These are phyloP conservation scores for Giardia duodenalis DNA, from an alignment of 208 protist genomes.

Conservation along the genomic window DNA sequence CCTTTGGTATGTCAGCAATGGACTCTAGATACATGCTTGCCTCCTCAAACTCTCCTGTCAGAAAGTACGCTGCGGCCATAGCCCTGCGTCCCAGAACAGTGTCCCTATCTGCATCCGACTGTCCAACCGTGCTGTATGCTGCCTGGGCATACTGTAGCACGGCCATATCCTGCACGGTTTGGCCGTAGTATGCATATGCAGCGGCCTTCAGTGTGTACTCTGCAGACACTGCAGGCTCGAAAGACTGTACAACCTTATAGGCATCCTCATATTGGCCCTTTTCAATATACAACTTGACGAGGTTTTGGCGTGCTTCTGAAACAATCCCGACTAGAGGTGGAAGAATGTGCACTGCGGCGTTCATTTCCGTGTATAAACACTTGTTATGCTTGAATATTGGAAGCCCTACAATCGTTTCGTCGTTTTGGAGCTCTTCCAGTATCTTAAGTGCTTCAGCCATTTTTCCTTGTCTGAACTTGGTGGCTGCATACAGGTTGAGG, in stretches of 20 bases:
- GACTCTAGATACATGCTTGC: not conserved
- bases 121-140: conserved; percentile 16
- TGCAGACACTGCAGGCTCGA: conserved; percentile 22
- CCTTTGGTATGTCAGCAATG: conserved; percentile 10
- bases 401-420: not conserved
- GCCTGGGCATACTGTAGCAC: conserved; percentile 9
- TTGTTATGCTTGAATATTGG: conserved; percentile 26
- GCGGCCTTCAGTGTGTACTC: conserved; percentile 24
- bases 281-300: conserved; percentile 27
- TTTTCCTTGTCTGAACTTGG: conserved; percentile 20
- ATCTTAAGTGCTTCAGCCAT: not conserved
- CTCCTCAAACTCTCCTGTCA: conserved; percentile 27
- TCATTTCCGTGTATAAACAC: not conserved
- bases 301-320: not conserved
- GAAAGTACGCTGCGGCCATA: conserved; percentile 27
- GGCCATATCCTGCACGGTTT: conserved; percentile 12
- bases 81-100: conserved; percentile 1
- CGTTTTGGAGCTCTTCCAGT: not conserved
- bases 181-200: conserved; percentile 15
- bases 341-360: conserved; percentile 21
- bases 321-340: not conserved
- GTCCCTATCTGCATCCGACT: conserved; percentile 31
- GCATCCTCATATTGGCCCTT: conserved; percentile 1
- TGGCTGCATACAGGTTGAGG: not conserved
- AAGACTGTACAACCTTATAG: not conserved